A percentile compares a stretch with the other conserved stretches of the same genome.
Evolutionary conservation across 2,329 filamentous ascomycete genomes (phyloP).

Genomic region (Hymenoscyphus occultus): DNA sequence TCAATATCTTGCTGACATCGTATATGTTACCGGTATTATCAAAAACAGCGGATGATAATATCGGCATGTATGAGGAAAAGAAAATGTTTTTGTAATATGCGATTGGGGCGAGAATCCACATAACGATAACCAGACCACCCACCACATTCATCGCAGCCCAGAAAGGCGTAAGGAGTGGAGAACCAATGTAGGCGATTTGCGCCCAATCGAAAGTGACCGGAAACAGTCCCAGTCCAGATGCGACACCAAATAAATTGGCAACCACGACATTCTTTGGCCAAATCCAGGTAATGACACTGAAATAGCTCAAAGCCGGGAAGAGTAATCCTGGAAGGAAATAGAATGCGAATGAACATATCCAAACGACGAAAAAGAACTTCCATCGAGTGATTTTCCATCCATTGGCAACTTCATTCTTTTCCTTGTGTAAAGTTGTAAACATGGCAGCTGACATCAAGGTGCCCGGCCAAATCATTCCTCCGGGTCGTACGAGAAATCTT

Average conservation of each 20-base stretch:
- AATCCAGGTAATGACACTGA: slow-evolving; percentile 86
- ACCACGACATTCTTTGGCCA: slow-evolving; percentile 82
- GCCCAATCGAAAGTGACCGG: slow-evolving; percentile 91
- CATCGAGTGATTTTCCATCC: slow-evolving; percentile 81
- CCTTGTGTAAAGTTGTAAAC: slow-evolving; percentile 82
- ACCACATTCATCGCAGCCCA: slow-evolving; percentile 86
- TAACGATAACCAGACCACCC: slow-evolving; percentile 73
- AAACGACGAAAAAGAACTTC: slow-evolving; percentile 78
- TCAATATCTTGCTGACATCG: slow-evolving; percentile 77
- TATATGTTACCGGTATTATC: slow-evolving; percentile 80
- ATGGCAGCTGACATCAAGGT: slow-evolving; percentile 86
- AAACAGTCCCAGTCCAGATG: slow-evolving; percentile 80
- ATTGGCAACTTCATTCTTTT: slow-evolving; percentile 76
- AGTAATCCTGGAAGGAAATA: slow-evolving; percentile 83
- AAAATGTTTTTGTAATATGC: slow-evolving; percentile 78
- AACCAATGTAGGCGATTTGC: slow-evolving; percentile 81
- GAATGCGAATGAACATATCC: slow-evolving; percentile 68
- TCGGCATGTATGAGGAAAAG: slow-evolving; percentile 82
- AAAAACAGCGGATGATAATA: slow-evolving; percentile 79
- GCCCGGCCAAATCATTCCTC: slow-evolving; percentile 88
- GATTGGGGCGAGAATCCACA: slow-evolving; percentile 80
- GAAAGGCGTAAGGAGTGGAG: slow-evolving; percentile 77
- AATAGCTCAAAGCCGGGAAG: slow-evolving; percentile 82
- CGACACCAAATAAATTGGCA: slow-evolving; percentile 81
- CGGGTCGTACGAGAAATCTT: slow-evolving; percentile 77